phyloP scores from a whole-genome alignment of 78 protist genomes.

The Dictyostelium brefeldianum region DNA sequence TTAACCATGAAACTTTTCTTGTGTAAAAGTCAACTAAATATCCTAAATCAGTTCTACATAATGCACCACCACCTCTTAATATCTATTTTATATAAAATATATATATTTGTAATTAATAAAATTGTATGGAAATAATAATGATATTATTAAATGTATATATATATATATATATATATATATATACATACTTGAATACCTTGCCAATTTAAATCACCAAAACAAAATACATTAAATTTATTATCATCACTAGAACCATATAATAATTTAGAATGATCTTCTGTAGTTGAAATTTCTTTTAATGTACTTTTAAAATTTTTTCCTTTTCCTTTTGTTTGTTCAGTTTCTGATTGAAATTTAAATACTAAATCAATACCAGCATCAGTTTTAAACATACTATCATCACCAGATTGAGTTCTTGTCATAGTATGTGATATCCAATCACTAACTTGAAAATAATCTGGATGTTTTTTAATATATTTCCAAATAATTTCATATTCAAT shows the following conservation, averaged over 20 bases:
- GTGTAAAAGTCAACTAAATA: neutral
- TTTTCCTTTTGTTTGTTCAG: no score
- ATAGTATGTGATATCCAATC: neutral
- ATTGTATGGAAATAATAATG: no score
- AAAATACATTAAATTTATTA: neutral
- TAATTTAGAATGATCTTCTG: neutral
- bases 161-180: neutral
- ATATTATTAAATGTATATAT: neutral
- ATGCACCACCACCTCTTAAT: neutral
- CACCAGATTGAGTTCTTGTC: no score
- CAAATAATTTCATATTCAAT: neutral
- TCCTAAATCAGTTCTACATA: neutral
- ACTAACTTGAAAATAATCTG: no score
- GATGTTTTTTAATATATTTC: neutral
- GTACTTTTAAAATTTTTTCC: no score
- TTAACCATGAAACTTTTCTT: neutral
- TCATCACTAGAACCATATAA: neutral
- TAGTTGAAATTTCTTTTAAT: no score
- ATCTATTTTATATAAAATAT: no score
- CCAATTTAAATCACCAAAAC: slow-evolving; percentile 1
- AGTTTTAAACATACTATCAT: no score
- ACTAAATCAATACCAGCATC: no score
- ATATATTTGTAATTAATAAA: no score
- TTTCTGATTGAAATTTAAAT: no score
- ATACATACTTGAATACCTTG: neutral